Evolutionary conservation across 2,329 filamentous ascomycete genomes (phyloP).

Genomic region (Parafenestella ontariensis): DNA sequence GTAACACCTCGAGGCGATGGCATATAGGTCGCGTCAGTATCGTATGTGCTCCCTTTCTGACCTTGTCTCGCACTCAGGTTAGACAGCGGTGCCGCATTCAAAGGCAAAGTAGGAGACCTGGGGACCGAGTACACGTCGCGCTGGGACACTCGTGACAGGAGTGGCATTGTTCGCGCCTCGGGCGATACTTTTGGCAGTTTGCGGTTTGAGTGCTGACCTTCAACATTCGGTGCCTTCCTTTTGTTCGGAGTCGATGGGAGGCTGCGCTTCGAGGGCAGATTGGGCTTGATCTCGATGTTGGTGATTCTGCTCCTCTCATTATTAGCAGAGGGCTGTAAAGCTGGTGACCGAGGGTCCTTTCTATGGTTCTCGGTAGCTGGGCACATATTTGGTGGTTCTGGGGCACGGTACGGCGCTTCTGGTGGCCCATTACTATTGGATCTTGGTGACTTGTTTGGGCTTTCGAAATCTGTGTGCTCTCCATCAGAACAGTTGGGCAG

Average conservation of each 20-base stretch:
- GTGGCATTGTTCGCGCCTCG: not conserved
- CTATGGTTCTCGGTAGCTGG: not conserved
- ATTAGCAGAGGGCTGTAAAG: not conserved
- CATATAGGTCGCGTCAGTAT: slow-evolving; percentile 6
- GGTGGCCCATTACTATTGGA: not conserved
- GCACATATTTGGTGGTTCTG: not conserved
- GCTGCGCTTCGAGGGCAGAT: not conserved
- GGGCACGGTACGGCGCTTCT: not conserved
- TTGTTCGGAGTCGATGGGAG: slow-evolving; percentile 6
- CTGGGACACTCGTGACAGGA: not conserved
- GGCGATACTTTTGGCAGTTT: slow-evolving; percentile 12
- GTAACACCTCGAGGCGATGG: slow-evolving; percentile 4
- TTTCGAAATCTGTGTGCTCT: not conserved
- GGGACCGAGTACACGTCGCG: slow-evolving; percentile 10
- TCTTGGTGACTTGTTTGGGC: not conserved
- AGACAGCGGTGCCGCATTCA: not conserved
- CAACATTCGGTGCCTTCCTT: slow-evolving; percentile 9
- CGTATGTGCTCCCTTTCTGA: not conserved
- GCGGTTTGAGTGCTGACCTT: slow-evolving; percentile 2
- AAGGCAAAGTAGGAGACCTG: not conserved
- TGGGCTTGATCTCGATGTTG: not conserved
- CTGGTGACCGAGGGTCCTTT: not conserved
- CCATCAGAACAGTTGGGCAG: not conserved
- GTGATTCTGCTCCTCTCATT: not conserved
- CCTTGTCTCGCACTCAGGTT: not conserved